Evolutionary conservation across 2,329 filamentous ascomycete species (phyloP).

Genomic region (Aspergillus pseudonomiae): DNA sequence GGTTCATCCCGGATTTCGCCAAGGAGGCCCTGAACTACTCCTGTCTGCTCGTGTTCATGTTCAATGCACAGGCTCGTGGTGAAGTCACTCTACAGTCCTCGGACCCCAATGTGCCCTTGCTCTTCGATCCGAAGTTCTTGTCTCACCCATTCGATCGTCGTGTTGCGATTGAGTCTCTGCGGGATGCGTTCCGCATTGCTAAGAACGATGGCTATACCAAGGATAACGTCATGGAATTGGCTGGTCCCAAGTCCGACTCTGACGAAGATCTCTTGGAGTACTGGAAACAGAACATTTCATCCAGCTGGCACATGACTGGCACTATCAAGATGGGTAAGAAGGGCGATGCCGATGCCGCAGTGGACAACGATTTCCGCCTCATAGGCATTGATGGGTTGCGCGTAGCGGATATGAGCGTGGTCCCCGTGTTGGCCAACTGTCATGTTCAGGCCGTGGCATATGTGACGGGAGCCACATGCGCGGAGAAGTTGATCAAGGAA

Average conservation of each 20-base stretch:
- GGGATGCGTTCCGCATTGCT: slow-evolving; percentile 47
- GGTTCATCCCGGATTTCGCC: slow-evolving; percentile 42
- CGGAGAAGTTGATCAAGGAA: slow-evolving; percentile 53
- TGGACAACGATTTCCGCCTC: slow-evolving; percentile 50
- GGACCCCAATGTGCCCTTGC: slow-evolving; percentile 54
- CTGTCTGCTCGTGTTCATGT: slow-evolving; percentile 51
- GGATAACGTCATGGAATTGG: slow-evolving; percentile 46
- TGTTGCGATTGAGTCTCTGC: slow-evolving; percentile 53
- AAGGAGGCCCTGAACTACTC: slow-evolving; percentile 43
- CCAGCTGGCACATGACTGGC: slow-evolving; percentile 60
- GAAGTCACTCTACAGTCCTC: slow-evolving; percentile 57
- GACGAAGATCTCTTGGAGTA: slow-evolving; percentile 54
- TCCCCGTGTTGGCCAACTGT: slow-evolving; percentile 47
- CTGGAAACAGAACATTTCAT: slow-evolving; percentile 50
- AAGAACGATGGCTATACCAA: slow-evolving; percentile 51
- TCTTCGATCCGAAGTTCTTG: slow-evolving; percentile 58
- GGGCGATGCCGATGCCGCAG: slow-evolving; percentile 48
- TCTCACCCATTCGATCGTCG: slow-evolving; percentile 58
- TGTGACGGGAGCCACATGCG: slow-evolving; percentile 55
- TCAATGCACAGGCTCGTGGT: slow-evolving; percentile 59
- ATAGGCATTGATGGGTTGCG: slow-evolving; percentile 43
- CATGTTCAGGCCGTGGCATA: slow-evolving; percentile 60
- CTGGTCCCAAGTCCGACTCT: slow-evolving; percentile 14
- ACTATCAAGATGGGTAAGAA: slow-evolving; percentile 61
- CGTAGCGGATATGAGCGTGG: slow-evolving; percentile 49